Conservation (phyloP, 345 rosid genomes). For the Acer negundo region DNA sequence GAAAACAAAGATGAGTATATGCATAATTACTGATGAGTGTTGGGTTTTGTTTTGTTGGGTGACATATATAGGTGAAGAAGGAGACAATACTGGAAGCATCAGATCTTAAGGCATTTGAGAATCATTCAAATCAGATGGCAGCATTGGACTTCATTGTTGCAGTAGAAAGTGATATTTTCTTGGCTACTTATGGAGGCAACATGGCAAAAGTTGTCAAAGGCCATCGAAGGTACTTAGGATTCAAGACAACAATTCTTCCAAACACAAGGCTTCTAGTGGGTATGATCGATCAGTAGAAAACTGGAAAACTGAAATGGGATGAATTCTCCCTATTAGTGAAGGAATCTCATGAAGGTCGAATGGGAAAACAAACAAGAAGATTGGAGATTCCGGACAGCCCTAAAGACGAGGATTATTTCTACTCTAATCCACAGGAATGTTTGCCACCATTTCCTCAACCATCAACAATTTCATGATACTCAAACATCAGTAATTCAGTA, state of each 20-base stretch:
- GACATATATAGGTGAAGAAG: constrained; percentile 30
- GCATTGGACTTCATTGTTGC: constrained; percentile 55
- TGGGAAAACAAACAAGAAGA: constrained; percentile 38
- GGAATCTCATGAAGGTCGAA: constrained; percentile 37
- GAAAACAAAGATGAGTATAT: not conserved
- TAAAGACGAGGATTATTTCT: constrained; percentile 46
- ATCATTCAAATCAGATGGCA: constrained; percentile 46
- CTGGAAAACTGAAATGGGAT: constrained; percentile 43
- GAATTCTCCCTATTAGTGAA: constrained; percentile 45
- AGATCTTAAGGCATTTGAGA: constrained; percentile 45
- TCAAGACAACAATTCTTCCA: constrained; percentile 43
- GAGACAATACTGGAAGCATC: constrained; percentile 35
- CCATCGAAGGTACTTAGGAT: constrained; percentile 50
- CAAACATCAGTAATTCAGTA: too few relatives aligned
- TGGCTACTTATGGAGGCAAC: constrained; percentile 53
- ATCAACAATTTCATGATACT: not conserved
- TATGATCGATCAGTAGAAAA: constrained; percentile 40
- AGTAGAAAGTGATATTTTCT: constrained; percentile 44
- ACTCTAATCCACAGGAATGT: constrained; percentile 52
- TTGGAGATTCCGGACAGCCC: constrained; percentile 39
- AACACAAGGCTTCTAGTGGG: constrained; percentile 41
- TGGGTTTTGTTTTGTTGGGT: not conserved
- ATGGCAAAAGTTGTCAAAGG: constrained; percentile 59
- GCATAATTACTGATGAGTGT: not conserved
- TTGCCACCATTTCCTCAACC: constrained; percentile 20